phyloP scores from a whole-genome alignment of 768 basidiomycete genomes.

The Collybiopsis confluens region DNA sequence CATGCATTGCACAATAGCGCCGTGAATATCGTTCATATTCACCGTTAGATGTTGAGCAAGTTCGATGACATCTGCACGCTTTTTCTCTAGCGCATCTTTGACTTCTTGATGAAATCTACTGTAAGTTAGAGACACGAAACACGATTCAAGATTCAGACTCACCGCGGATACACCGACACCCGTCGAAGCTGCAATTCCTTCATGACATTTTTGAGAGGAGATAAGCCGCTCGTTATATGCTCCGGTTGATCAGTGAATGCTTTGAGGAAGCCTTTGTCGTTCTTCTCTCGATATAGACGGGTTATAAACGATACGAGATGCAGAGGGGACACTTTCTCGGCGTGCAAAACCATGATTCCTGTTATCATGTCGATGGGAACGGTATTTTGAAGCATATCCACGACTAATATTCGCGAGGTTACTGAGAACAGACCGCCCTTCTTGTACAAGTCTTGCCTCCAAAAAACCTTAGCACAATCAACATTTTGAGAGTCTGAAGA shows the following conservation, averaged over 20 bases:
- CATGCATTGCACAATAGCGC: conserved; percentile 93
- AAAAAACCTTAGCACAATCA: too few species aligned
- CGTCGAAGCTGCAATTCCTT: conserved; percentile 85
- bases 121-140: not conserved
- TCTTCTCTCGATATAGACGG: conserved; percentile 85
- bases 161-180: conserved; percentile 94
- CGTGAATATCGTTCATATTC: conserved; percentile 88
- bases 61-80: conserved; percentile 89
- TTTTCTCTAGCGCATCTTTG: conserved; percentile 74
- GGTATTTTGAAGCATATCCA: conserved; percentile 87
- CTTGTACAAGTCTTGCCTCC: conserved; percentile 81
- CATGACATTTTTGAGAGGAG: conserved; percentile 88
- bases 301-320: conserved; percentile 92
- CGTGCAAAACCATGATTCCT: conserved; percentile 86
- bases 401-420: conserved; percentile 90
- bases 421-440: conserved; percentile 87
- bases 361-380: conserved; percentile 85
- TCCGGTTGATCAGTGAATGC: conserved; percentile 98
- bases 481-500: not conserved
- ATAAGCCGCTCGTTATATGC: conserved; percentile 87
- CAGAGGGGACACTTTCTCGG: conserved; percentile 86
- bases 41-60: conserved; percentile 82
- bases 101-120: conserved; percentile 86
- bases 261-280: conserved; percentile 88
- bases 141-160: conserved; percentile 7